Evolutionary conservation across 1,284 basidiomycete genomes (phyloP).

Genomic region (Phylloporus gajari): DNA sequence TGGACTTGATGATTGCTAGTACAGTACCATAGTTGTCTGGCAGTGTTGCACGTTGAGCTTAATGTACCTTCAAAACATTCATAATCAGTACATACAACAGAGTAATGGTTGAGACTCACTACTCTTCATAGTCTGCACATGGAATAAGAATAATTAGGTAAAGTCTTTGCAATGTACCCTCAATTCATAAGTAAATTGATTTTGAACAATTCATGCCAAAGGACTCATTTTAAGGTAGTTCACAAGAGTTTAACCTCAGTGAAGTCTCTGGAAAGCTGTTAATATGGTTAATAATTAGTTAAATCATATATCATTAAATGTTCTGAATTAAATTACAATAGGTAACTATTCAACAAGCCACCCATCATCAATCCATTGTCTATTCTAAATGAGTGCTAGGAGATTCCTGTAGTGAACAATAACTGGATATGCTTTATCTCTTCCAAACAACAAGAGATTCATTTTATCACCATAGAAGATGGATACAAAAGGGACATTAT

Average conservation of each 20-base stretch:
- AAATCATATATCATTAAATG: no score
- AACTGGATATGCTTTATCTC: not conserved
- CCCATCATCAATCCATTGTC: not conserved
- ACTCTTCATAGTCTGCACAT: not conserved
- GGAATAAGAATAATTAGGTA: not conserved
- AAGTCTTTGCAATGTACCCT: not conserved
- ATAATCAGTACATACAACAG: no score
- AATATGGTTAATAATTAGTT: no score
- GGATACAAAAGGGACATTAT: not conserved
- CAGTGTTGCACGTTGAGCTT: no score
- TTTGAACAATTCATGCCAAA: conserved; percentile 44
- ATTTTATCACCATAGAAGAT: not conserved
- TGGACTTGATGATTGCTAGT: no score
- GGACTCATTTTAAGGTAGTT: conserved; percentile 32
- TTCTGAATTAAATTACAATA: not conserved
- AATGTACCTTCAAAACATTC: no score
- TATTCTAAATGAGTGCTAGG: not conserved
- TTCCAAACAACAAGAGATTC: not conserved
- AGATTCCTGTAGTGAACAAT: not conserved
- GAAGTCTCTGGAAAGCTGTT: no score
- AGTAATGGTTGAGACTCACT: not conserved
- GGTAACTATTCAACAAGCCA: not conserved
- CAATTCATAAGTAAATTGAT: conserved; percentile 35
- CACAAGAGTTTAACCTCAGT: conserved; percentile 26
- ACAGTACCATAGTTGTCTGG: no score